Conservation (phyloP, 2,329 filamentous ascomycete genomes). For the Cordyceps farinosa region DNA sequence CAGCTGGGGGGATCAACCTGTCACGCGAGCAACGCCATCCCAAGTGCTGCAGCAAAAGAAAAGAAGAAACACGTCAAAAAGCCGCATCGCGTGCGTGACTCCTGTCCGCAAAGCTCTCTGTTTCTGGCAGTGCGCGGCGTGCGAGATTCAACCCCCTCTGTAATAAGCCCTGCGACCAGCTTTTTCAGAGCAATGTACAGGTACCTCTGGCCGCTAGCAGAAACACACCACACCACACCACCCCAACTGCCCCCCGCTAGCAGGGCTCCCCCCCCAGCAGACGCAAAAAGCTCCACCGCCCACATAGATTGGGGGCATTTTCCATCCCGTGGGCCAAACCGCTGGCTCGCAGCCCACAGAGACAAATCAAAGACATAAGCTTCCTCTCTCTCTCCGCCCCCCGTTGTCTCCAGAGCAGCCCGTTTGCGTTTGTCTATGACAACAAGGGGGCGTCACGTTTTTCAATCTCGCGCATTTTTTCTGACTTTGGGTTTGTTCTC, state of each 20-base stretch:
- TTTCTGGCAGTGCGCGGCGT: not conserved
- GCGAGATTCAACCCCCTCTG: not conserved
- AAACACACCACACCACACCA: no score
- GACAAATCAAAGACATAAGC: not conserved
- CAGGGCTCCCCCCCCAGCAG: not conserved
- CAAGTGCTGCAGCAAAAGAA: not conserved
- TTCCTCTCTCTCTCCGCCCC: not conserved
- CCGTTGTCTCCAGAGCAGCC: not conserved
- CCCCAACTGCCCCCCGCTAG: not conserved
- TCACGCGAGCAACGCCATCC: not conserved
- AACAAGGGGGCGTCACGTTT: no score
- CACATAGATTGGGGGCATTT: not conserved
- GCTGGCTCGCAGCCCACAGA: not conserved
- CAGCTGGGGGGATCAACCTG: not conserved
- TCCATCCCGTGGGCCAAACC: not conserved
- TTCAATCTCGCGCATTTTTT: no score
- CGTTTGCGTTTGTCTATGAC: no score
- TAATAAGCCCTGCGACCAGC: no score
- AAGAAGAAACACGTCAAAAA: not conserved
- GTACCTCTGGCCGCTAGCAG: not conserved
- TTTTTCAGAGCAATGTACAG: not conserved
- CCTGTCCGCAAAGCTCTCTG: not conserved
- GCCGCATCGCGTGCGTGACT: not conserved
- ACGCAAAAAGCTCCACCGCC: not conserved
- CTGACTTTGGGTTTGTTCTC: no score